A percentile compares a stretch with the other conserved stretches of the same genome.
Conservation (phyloP, 2,329 filamentous ascomycete species). For the Hypoxylon sp. region DNA sequence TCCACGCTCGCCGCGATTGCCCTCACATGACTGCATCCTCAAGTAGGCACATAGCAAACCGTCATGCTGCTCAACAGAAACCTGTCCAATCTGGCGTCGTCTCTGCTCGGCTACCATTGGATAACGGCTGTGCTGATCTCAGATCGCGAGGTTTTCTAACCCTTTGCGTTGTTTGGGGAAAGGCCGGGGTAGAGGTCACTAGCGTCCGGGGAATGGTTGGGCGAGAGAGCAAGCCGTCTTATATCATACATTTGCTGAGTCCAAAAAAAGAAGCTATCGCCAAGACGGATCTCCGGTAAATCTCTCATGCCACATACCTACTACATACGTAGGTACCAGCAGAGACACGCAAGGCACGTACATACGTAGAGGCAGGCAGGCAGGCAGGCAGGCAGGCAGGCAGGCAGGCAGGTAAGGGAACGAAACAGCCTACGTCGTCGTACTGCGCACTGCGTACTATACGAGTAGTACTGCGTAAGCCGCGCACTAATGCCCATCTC, state of each 20-base stretch:
- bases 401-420: too few relatives aligned
- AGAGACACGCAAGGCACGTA: too few relatives aligned
- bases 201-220: constrained; percentile 17
- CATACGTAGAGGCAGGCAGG: too few relatives aligned
- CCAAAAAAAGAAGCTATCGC: constrained; percentile 33
- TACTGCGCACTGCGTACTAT: too few relatives aligned
- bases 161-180: constrained; percentile 20
- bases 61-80: constrained; percentile 10
- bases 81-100: not conserved
- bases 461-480: constrained; percentile 24
- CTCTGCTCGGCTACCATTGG: constrained; percentile 5
- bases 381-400: too few relatives aligned
- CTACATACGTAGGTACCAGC: constrained; percentile 7
- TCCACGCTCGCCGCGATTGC: constrained; percentile 1
- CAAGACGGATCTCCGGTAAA: constrained; percentile 40
- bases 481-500: constrained; percentile 25
- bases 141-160: constrained; percentile 22
- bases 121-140: constrained; percentile 26
- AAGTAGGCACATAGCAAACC: constrained; percentile 1
- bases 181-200: constrained; percentile 15
- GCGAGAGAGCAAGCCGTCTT: constrained; percentile 5
- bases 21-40: constrained; percentile 14
- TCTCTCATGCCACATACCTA: too few relatives aligned
- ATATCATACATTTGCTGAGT: constrained; percentile 16
- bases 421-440: constrained; percentile 16